These are phyloP conservation scores for Discostella stelligera DNA, from an alignment of 352 stramenopile species.

Conservation along the genomic window DNA sequence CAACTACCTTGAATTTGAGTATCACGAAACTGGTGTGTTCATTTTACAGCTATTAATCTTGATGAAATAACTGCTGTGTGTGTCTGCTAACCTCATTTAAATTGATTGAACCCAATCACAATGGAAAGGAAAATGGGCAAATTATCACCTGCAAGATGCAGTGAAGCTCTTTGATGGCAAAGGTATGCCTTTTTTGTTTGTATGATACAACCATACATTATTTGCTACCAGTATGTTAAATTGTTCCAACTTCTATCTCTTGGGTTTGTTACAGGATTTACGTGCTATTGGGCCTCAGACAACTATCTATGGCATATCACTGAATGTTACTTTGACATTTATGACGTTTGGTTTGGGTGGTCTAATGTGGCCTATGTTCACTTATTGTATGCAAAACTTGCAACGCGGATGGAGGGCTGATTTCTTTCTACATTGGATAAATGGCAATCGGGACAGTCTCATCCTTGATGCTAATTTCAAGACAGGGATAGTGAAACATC, in stretches of 20 bases:
- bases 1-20: constrained; percentile 66
- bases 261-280: constrained; percentile 12
- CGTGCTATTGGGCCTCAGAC: constrained; percentile 19
- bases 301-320: constrained; percentile 14
- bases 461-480: too few relatives aligned
- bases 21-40: constrained; percentile 9
- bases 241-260: background rate
- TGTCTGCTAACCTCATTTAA: background rate
- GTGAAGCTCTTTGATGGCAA: constrained; percentile 37
- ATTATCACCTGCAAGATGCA: constrained; percentile 26
- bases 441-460: too few relatives aligned
- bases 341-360: too few relatives aligned
- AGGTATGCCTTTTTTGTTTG: background rate
- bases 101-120: too few relatives aligned
- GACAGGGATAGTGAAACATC: too few relatives aligned
- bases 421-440: background rate
- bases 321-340: too few relatives aligned
- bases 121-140: constrained; percentile 25
- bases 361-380: too few relatives aligned
- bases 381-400: too few relatives aligned
- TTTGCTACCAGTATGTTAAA: background rate
- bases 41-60: too few relatives aligned
- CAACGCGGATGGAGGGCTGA: too few relatives aligned
- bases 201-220: background rate
- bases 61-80: too few relatives aligned